A percentile compares a stretch with the other conserved stretches of the same genome.
phyloP scores from a whole-genome alignment of 345 rosid genomes.

The Hypericum perforatum region DNA sequence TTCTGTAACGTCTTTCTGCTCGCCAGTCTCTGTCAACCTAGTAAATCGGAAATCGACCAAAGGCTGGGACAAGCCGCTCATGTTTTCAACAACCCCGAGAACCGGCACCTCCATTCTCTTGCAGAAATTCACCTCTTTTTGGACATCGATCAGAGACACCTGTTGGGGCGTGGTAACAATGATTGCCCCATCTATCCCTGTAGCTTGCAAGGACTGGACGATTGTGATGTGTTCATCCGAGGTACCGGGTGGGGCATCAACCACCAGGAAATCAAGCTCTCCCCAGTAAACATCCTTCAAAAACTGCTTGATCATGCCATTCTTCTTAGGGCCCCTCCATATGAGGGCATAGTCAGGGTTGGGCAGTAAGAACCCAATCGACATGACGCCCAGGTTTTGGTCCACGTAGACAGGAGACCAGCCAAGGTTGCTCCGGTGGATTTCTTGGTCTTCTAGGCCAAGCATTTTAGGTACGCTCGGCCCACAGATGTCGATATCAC shows the following conservation, averaged over 20 bases:
- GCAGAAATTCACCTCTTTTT: conserved; percentile 89
- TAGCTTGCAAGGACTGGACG: conserved; percentile 72
- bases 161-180: conserved; percentile 91
- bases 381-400: conserved; percentile 96
- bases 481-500: conserved; percentile 87
- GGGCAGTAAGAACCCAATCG: conserved; percentile 93
- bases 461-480: conserved; percentile 98
- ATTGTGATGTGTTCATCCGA: conserved; percentile 94
- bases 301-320: conserved; percentile 83
- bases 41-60: conserved; percentile 54
- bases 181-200: conserved; percentile 89
- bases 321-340: conserved; percentile 97
- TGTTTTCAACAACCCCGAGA: conserved; percentile 95
- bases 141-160: conserved; percentile 83
- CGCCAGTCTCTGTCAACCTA: conserved; percentile 40
- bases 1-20: conserved; percentile 51
- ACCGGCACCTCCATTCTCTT: conserved; percentile 77
- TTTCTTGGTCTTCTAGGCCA: conserved; percentile 85
- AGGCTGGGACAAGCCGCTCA: conserved; percentile 84
- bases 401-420: conserved; percentile 97
- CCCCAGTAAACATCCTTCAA: conserved; percentile 91
- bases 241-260: conserved; percentile 96
- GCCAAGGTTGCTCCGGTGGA: conserved; percentile 95
- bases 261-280: conserved; percentile 79
- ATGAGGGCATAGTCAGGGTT: conserved; percentile 87